Conservation (phyloP, 2,329 filamentous ascomycete genomes). For the Chaetomium globosum region DNA sequence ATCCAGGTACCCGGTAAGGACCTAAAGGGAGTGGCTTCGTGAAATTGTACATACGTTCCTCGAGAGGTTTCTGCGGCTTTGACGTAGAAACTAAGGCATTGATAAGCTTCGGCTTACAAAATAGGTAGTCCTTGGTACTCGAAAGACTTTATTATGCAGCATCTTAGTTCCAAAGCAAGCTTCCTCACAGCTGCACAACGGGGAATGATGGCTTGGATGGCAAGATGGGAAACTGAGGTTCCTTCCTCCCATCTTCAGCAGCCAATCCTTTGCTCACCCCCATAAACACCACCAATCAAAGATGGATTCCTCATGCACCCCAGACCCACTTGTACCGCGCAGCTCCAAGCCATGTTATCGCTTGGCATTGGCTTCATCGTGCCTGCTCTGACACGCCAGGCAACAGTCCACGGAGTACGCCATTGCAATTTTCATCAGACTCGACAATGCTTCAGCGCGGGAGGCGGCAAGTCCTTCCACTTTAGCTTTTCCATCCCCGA, state of each 20-base stretch:
- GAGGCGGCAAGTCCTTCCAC: neutral
- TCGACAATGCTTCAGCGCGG: neutral
- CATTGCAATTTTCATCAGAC: neutral
- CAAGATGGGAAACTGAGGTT: too few species aligned
- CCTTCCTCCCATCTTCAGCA: neutral
- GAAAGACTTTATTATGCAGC: too few species aligned
- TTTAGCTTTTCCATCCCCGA: neutral
- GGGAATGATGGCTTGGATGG: too few species aligned
- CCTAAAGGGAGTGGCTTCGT: too few species aligned
- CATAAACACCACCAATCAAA: neutral
- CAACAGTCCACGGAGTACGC: neutral
- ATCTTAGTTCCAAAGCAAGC: too few species aligned
- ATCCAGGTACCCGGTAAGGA: too few species aligned
- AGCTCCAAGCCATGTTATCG: neutral
- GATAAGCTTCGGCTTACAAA: too few species aligned
- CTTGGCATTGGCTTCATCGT: slow-evolving; percentile 16
- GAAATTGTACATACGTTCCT: too few species aligned
- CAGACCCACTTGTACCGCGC: neutral
- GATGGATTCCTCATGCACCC: neutral
- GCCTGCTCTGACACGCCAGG: slow-evolving; percentile 2
- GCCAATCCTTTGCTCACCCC: neutral
- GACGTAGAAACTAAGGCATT: too few species aligned
- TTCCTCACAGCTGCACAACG: too few species aligned
- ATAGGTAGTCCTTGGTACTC: too few species aligned
- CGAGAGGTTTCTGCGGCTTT: too few species aligned